Percentiles rank a stretch among this genome's conserved stretches.
Evolutionary conservation across 1,139 yeast genomes (phyloP).

Genomic region (Candida mesenterica): DNA sequence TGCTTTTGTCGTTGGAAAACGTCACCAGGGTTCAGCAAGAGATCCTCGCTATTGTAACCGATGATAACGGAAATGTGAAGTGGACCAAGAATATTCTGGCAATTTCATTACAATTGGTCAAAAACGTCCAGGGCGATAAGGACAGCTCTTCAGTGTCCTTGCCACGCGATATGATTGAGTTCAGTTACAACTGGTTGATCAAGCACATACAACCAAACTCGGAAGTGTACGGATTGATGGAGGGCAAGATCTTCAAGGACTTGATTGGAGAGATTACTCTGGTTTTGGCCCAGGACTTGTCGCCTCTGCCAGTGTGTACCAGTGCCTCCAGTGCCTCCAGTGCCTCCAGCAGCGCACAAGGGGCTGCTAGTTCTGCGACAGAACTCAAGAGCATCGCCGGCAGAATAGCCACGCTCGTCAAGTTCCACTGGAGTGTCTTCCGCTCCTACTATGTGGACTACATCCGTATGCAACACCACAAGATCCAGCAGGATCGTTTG

Average conservation of each 20-base stretch:
- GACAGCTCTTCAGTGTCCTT: conserved; percentile 19
- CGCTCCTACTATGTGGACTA: conserved; percentile 48
- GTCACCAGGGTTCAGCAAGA: conserved; percentile 49
- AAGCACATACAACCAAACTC: conserved; percentile 84
- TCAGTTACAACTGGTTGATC: conserved; percentile 76
- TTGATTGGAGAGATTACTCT: conserved; percentile 35
- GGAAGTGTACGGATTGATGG: conserved; percentile 77
- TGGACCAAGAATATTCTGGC: conserved; percentile 84
- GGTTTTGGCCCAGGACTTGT: conserved; percentile 9
- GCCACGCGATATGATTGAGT: conserved; percentile 51
- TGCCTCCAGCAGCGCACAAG: conserved; percentile 8
- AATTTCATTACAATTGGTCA: conserved; percentile 69
- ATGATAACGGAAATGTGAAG: conserved; percentile 81
- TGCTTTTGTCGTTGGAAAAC: conserved; percentile 26
- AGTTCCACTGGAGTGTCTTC: conserved; percentile 77
- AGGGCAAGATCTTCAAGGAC: conserved; percentile 59
- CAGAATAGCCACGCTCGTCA: conserved; percentile 56
- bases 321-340: conserved; percentile 6
- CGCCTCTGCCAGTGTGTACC: conserved; percentile 6
- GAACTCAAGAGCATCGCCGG: conserved; percentile 52
- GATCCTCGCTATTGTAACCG: conserved; percentile 76
- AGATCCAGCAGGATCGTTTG: conserved; percentile 17
- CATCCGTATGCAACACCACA: conserved; percentile 18
- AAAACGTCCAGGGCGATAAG: conserved; percentile 27
- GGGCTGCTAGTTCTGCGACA: conserved; percentile 18